Evolutionary conservation across 2,329 filamentous ascomycete genomes (phyloP).

Genomic region (Basipetospora sp.): DNA sequence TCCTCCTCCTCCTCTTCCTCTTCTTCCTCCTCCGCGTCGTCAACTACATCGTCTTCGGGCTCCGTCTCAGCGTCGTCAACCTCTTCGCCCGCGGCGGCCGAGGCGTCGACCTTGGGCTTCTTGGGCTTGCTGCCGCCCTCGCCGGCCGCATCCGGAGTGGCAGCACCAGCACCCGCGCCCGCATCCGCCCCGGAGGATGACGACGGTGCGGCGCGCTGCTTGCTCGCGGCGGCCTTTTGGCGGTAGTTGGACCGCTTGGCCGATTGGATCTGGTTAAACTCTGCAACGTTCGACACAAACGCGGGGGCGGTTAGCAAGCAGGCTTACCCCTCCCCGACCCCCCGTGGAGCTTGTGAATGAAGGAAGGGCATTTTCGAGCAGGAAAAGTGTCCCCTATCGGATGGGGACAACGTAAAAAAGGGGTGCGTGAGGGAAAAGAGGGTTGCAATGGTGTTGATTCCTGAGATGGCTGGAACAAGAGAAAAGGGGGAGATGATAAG

Average conservation of each 20-base stretch:
- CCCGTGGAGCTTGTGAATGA: too few relatives aligned
- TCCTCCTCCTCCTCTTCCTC: conserved; percentile 7
- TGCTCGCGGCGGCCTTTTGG: conserved; percentile 48
- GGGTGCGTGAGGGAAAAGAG: too few relatives aligned
- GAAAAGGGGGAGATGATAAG: background rate
- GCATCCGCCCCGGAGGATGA: conserved; percentile 15
- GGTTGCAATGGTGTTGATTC: background rate
- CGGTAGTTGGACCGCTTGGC: conserved; percentile 62
- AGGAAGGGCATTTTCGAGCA: too few relatives aligned
- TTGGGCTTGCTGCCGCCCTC: conserved; percentile 24
- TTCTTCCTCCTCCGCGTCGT: conserved; percentile 11
- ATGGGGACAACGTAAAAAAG: too few relatives aligned
- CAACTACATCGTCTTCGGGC: conserved; percentile 31
- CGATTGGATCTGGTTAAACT: conserved; percentile 59
- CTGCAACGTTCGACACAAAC: too few relatives aligned
- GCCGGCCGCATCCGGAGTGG: conserved; percentile 17
- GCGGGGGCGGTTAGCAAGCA: conserved; percentile 5
- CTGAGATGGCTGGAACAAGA: background rate
- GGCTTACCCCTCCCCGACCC: too few relatives aligned
- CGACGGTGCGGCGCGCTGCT: conserved; percentile 21
- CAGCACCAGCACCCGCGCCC: conserved; percentile 17
- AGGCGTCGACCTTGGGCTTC: conserved; percentile 33
- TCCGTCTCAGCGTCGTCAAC: conserved; percentile 15
- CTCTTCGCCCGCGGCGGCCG: conserved; percentile 21
- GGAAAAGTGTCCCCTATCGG: too few relatives aligned